Evolutionary conservation across 495 filamentous ascomycete species (phyloP).

Genomic region (Darksidea phi): DNA sequence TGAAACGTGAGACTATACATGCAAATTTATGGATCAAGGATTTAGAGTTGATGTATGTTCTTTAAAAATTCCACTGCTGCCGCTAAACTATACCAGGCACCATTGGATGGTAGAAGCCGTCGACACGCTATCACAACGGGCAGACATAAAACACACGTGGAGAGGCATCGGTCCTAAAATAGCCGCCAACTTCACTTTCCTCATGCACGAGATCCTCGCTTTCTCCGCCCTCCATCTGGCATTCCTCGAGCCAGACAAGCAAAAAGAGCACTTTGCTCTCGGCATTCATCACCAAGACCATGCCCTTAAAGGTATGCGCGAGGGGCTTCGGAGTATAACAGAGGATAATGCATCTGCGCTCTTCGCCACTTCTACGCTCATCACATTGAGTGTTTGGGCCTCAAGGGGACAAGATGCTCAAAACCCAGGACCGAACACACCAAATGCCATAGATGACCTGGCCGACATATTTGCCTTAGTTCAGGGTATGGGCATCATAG

Average conservation of each 20-base stretch:
- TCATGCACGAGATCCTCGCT: conserved; percentile 36
- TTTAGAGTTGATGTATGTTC: conserved; percentile 30
- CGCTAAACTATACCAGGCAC: conserved; percentile 13
- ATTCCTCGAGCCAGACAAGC: background rate
- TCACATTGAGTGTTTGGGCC: conserved; percentile 24
- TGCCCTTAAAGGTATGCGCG: conserved; percentile 22
- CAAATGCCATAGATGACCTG: conserved; percentile 23
- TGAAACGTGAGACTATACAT: conserved; percentile 3
- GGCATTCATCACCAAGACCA: conserved; percentile 30
- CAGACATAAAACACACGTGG: conserved; percentile 26
- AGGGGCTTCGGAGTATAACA: conserved; percentile 13
- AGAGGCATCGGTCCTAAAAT: conserved; percentile 17
- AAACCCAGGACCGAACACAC: background rate
- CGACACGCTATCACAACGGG: background rate
- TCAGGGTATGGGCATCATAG: conserved; percentile 22
- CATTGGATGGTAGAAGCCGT: conserved; percentile 29
- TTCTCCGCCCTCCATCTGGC: conserved; percentile 33
- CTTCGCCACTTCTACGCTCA: conserved; percentile 20
- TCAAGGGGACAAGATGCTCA: conserved; percentile 2
- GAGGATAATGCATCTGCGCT: conserved; percentile 13
- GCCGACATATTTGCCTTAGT: conserved; percentile 27
- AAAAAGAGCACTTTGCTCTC: conserved; percentile 8
- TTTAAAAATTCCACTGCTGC: background rate
- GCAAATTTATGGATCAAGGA: conserved; percentile 29
- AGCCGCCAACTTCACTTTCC: conserved; percentile 21